Evolutionary conservation across 176 grass and related monocot genomes (phyloP), one percentile per base, ranked within the genome.

Genomic region (Cymbopogon citratus): DNA sequence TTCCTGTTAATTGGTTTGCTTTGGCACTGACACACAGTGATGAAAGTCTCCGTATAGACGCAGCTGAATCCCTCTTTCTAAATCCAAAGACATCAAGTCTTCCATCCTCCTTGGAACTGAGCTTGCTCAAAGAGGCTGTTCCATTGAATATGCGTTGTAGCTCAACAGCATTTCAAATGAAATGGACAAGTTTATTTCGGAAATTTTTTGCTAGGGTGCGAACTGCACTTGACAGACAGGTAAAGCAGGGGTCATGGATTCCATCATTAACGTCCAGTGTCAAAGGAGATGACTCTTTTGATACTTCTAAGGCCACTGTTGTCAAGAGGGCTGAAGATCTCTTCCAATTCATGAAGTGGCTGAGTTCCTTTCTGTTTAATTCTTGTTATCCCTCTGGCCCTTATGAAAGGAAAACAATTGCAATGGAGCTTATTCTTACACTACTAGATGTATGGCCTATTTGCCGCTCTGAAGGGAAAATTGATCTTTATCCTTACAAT

Each of bases 361-460:
- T 98, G 43, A 89, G 92, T 74, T 90, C 70, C 66, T 95, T 95
- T 84, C 90, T 98, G 40, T 98, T 98, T 81, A 87, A 83, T 71
- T 98, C 95, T 52, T 98, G 95, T 81, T 98, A 98, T 73, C 95
- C 95, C 51, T 98, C 95, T 54, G 95, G 90, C 59, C 95, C 95
- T 82, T 98, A 98, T 74, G 95, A 98, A 86, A 94, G 95, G 73
- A 98, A 93, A 98, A 95, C 88, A 78, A 98, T 95, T 86, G 92
- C 95, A 87, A 98, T 98, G 95, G 90, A 95, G 71, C 90, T 98
- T 85, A 98, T 98, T 76, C 87, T 98, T 84, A 94, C 81, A 81
- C 83, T 95, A 85, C n/a, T 95, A 63, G 90, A 98, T 81, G 89
- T 89, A 74, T 98, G 95, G 95, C 95, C 95, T 79, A 86, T 93